Base-by-base conservation (phyloP, 78 protist species). In the Monocercomonoides exilis region DNA sequence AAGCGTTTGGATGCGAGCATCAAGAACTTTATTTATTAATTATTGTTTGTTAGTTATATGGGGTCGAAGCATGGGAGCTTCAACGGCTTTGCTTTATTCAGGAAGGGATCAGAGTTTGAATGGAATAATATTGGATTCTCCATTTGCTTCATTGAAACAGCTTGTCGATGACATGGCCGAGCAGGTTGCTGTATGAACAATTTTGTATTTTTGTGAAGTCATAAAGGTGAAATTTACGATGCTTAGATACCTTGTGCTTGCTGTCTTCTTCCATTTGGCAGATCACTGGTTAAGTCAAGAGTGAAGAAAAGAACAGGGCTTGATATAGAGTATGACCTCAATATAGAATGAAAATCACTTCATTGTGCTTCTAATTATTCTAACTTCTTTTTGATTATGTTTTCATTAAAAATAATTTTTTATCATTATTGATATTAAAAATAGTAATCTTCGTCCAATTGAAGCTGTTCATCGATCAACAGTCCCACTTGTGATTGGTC, bases 51-150 rank as follows among this genome's bases (percentile, higher is more conserved):
- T 54, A 54, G 70, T 54, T 54, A 54, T 54, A 29, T 54, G 70
- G 70, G 70, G 70, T 29, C 70, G 70, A 54, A 54, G 70, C 70
- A 54, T 54, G 70, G 70, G 70, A 29, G 70, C 70, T 54, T 54
- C 70, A 54, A 54, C 70, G 21, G 70, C 70, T 54, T 21, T 54
- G 11, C 11, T 54, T 54, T 54, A 54, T 54, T 11, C 38, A 54
- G 70, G 38, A 29, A 21, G 70, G 11, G 38, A 54, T 54, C 70
- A 11, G 21, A 21, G 21, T 21, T 29, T 54, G 11, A 29, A 21
- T 54, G 70, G 70, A 54, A 11, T 54, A 11, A 54, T 54, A 29
- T 21, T 54, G 70, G 70, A 54, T 54, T 29, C 70, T 29, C 70
- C 70, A 54, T 54, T 54, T 54, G 11, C 70, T 29, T 21, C 38